Evolutionary conservation across 805 yeast species (phyloP).

Genomic region (Saccharomyces jurei): DNA sequence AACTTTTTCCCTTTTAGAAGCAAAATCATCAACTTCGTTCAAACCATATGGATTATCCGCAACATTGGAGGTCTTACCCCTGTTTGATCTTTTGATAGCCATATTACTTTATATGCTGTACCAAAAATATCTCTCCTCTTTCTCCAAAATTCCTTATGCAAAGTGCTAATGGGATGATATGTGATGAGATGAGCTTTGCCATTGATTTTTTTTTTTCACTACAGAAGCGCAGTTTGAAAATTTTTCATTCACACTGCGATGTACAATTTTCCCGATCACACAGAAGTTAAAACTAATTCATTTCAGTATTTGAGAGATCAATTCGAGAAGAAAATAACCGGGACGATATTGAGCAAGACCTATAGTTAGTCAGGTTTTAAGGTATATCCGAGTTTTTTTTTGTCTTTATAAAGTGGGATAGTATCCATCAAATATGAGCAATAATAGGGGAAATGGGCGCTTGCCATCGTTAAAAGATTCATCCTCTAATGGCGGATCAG

Average conservation of each 20-base stretch:
- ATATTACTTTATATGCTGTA: conserved; percentile 3
- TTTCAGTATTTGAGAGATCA: neutral
- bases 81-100: conserved; percentile 15
- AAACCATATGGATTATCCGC: conserved; percentile 36
- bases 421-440: conserved; percentile 6
- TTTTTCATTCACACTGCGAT: conserved; percentile 1
- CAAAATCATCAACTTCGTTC: conserved; percentile 65
- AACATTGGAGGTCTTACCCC: conserved; percentile 7
- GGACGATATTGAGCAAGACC: neutral
- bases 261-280: neutral
- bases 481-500: conserved; percentile 5
- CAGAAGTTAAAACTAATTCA: neutral
- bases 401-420: neutral
- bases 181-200: conserved; percentile 19
- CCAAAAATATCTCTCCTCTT: neutral
- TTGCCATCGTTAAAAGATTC: conserved; percentile 26
- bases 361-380: neutral
- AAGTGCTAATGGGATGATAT: conserved; percentile 1
- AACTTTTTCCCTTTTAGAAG: conserved; percentile 49
- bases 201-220: neutral
- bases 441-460: conserved; percentile 22
- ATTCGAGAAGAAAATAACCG: neutral
- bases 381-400: neutral
- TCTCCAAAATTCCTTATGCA: neutral
- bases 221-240: conserved; percentile 1